Conservation (phyloP, 2,329 filamentous ascomycete species). For the Hypoxylon sp. region DNA sequence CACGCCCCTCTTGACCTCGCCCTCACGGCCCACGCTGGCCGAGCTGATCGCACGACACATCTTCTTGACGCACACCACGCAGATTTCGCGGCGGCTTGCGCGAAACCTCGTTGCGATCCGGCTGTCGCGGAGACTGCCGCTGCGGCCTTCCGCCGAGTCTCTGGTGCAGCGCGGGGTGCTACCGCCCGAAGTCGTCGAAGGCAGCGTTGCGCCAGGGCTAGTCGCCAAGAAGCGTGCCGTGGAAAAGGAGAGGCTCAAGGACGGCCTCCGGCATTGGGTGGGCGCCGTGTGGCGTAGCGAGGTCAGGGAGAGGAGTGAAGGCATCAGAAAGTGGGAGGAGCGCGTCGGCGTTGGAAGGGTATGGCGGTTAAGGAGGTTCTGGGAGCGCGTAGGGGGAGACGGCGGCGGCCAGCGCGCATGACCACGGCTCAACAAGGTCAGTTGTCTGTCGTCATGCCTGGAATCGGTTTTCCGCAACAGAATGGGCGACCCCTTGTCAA, state of each 20-base stretch:
- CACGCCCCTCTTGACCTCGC: slow-evolving; percentile 62
- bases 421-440: background rate
- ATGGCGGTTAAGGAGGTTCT: slow-evolving; percentile 69
- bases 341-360: slow-evolving; percentile 63
- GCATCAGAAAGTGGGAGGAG: slow-evolving; percentile 58
- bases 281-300: slow-evolving; percentile 64
- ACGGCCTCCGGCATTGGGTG: slow-evolving; percentile 70
- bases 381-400: slow-evolving; percentile 65
- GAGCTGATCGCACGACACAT: slow-evolving; percentile 71
- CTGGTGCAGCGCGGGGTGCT: slow-evolving; percentile 71
- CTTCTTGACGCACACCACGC: slow-evolving; percentile 71
- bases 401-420: slow-evolving; percentile 38
- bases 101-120: slow-evolving; percentile 71
- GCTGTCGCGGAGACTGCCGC: slow-evolving; percentile 66
- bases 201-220: slow-evolving; percentile 64
- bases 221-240: slow-evolving; percentile 69
- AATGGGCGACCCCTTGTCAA: background rate
- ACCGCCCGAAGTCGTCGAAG: slow-evolving; percentile 66
- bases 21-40: slow-evolving; percentile 64
- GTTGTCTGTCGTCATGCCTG: background rate
- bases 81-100: slow-evolving; percentile 69
- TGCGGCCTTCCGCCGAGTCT: slow-evolving; percentile 65
- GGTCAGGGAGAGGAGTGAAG: slow-evolving; percentile 59
- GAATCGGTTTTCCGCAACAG: background rate
- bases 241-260: slow-evolving; percentile 73